phyloP scores from a whole-genome alignment of 805 yeast species.

The Saccharomyces mikatae region DNA sequence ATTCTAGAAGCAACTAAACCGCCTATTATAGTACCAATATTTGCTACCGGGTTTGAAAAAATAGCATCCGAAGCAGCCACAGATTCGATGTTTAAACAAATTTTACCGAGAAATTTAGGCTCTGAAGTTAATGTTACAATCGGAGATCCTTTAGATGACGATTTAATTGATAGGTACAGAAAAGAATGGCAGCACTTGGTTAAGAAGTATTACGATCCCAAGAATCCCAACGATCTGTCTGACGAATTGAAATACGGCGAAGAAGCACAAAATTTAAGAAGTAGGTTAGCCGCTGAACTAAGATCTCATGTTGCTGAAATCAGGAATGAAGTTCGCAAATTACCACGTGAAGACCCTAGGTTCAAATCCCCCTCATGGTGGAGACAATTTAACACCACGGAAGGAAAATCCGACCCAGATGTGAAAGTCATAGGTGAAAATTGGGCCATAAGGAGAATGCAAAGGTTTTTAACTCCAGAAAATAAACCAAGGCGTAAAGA shows the following conservation, averaged over 20 bases:
- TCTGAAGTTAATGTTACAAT: constrained; percentile 59
- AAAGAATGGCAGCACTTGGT: constrained; percentile 62
- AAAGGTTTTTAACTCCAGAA: constrained; percentile 30
- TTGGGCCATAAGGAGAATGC: constrained; percentile 74
- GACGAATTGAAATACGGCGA: constrained; percentile 54
- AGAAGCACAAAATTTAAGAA: constrained; percentile 59
- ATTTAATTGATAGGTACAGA: constrained; percentile 51
- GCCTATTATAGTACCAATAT: constrained; percentile 84
- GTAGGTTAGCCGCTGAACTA: constrained; percentile 59
- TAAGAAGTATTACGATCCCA: constrained; percentile 42
- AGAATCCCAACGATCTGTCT: constrained; percentile 50
- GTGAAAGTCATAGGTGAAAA: constrained; percentile 68
- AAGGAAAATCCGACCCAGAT: constrained; percentile 61
- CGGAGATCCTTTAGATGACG: constrained; percentile 64
- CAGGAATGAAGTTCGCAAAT: constrained; percentile 35
- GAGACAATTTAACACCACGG: constrained; percentile 55
- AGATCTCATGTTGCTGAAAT: constrained; percentile 51
- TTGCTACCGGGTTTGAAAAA: constrained; percentile 76
- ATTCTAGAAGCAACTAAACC: constrained; percentile 74
- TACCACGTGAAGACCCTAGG: constrained; percentile 58
- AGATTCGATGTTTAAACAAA: constrained; percentile 45
- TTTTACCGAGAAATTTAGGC: constrained; percentile 57
- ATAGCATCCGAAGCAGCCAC: constrained; percentile 69
- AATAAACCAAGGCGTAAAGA: not conserved
- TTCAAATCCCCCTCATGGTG: constrained; percentile 67